A percentile compares a stretch with the other conserved stretches of the same genome.
phyloP scores from a whole-genome alignment of 2,329 filamentous ascomycete genomes.

The Dothidotthia symphoricarpi region DNA sequence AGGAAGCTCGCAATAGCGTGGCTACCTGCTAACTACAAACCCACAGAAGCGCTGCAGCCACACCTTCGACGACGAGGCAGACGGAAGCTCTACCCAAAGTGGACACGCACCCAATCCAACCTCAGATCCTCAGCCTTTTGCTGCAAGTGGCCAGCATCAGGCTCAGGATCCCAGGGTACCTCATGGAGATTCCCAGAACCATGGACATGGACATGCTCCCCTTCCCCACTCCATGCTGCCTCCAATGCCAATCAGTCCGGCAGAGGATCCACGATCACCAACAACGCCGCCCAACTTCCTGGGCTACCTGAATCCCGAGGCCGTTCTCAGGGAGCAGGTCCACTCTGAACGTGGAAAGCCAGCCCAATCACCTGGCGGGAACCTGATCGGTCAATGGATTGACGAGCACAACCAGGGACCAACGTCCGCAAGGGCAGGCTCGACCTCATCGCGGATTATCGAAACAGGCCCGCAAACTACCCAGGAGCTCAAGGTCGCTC shows the following conservation, averaged over 20 bases:
- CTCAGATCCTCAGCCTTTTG: conserved; percentile 29
- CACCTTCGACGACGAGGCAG: conserved; percentile 41
- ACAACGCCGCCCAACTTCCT: conserved; percentile 45
- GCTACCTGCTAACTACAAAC: conserved; percentile 19
- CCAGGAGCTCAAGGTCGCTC: conserved; percentile 34
- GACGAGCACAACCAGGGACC: conserved; percentile 31
- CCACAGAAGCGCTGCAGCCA: conserved; percentile 45
- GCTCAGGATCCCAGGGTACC: conserved; percentile 26
- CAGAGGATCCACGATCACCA: conserved; percentile 27
- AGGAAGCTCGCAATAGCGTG: conserved; percentile 10
- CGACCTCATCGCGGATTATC: conserved; percentile 23
- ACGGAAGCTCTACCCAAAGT: conserved; percentile 42
- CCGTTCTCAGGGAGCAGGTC: conserved; percentile 47
- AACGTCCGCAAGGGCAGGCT: conserved; percentile 22
- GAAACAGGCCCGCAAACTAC: conserved; percentile 34
- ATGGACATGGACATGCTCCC: conserved; percentile 25
- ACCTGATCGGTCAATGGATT: conserved; percentile 39
- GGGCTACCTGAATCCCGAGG: conserved; percentile 49
- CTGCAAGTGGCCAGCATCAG: conserved; percentile 21
- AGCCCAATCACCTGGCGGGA: conserved; percentile 29
- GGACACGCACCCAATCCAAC: conserved; percentile 33
- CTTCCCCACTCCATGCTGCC: conserved; percentile 29
- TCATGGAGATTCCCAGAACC: conserved; percentile 22
- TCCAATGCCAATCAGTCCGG: conserved; percentile 33
- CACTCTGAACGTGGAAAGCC: conserved; percentile 35